phyloP scores from a whole-genome alignment of 1,284 basidiomycete genomes.

The Irpex sp. region DNA sequence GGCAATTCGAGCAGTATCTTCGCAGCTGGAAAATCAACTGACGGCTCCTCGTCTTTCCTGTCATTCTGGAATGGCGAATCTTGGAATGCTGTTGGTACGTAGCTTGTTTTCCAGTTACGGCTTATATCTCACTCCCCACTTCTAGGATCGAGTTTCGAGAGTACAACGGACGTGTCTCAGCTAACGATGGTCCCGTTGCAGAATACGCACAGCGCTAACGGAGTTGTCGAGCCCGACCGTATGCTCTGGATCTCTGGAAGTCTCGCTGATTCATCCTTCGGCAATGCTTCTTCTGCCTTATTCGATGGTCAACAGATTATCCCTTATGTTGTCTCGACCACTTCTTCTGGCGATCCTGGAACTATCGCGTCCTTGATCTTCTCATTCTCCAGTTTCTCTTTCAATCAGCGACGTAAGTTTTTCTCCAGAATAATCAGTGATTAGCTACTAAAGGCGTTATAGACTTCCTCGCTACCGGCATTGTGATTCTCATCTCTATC shows the following conservation, averaged over 20 bases:
- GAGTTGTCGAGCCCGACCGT: slow-evolving; percentile 78
- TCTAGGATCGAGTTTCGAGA: slow-evolving; percentile 48
- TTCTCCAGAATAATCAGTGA: not conserved
- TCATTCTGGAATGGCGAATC: slow-evolving; percentile 75
- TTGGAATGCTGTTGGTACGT: slow-evolving; percentile 66
- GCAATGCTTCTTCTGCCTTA: slow-evolving; percentile 78
- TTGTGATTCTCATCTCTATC: slow-evolving; percentile 96
- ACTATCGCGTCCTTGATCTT: slow-evolving; percentile 77
- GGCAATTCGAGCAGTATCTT: slow-evolving; percentile 82
- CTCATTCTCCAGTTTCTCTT: slow-evolving; percentile 73
- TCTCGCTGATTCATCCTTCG: slow-evolving; percentile 64
- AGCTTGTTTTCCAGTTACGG: not conserved
- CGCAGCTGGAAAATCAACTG: slow-evolving; percentile 71
- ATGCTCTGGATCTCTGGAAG: slow-evolving; percentile 88
- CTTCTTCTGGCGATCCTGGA: slow-evolving; percentile 66
- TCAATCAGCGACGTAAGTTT: slow-evolving; percentile 55
- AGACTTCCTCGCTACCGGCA: slow-evolving; percentile 87
- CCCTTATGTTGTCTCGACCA: slow-evolving; percentile 77
- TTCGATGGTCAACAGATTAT: slow-evolving; percentile 83
- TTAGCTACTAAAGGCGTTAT: slow-evolving; percentile 4
- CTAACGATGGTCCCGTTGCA: slow-evolving; percentile 87
- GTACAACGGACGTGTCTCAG: slow-evolving; percentile 67
- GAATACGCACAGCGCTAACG: slow-evolving; percentile 62
- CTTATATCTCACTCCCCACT: no score
- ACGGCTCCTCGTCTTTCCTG: slow-evolving; percentile 66